Evolutionary conservation across 352 stramenopile genomes (phyloP), one percentile per base, ranked within the genome.

Genomic region (Globisporangium nodosum): DNA sequence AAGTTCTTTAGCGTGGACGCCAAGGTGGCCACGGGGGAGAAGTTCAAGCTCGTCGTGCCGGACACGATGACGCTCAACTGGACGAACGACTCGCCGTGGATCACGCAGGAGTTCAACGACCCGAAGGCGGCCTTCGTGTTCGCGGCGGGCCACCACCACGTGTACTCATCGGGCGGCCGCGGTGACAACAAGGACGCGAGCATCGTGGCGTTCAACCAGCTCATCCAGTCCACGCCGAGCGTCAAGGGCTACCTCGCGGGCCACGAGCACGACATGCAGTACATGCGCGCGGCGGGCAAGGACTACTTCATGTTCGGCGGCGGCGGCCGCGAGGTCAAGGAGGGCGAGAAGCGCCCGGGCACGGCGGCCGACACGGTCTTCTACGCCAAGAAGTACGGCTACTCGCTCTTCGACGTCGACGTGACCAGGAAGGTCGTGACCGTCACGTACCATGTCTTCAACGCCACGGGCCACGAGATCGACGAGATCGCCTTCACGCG

Each of bases 1-100:
- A 67, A 73, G 60, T 70, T 69, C 62, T 76, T 64, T 55, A 69
- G 55, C 55, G 51, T 76, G 18, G 63, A 70, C 48, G 58, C 56
- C 40, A 67, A 43, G 3, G 63, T 68, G n/a, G 30, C 49, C 18
- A 56, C 43, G 5, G 48, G 49, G 35, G 68, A 71, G 49, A 60
- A 58, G 54, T 54, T 71, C 52, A 76, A 76, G 63, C 57, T 71
- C 42, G 56, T 64, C 43, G 49, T 73, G 21, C 51, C 64, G 33
- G 69, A 76, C 58, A 76, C 65, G 20, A 63, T 64, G 61, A 71
- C 60, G 24, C 59, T 75, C 50, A 66, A 63, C 52, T 60, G 48
- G 20, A 65, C 57, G 21, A 56, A 47, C 49, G 59, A 66, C n/a
- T 60, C 66, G 51, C 60, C 56, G 46, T 71, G 65, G 68, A 49